Evolutionary conservation across 2,329 filamentous ascomycete genomes (phyloP).

Genomic region (Botryotinia narcissicola): DNA sequence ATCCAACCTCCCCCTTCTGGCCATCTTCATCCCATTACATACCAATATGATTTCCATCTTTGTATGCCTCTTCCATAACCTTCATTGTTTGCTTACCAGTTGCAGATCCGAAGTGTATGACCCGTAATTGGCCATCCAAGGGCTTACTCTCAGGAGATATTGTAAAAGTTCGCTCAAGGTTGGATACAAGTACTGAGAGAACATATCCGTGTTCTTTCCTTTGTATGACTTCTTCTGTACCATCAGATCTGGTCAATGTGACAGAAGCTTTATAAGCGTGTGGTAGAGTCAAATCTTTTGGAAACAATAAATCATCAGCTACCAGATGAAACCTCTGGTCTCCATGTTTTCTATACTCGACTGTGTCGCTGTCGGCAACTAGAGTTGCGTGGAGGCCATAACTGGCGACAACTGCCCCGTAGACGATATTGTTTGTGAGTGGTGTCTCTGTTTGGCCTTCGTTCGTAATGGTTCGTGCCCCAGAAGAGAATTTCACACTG

Average conservation of each 20-base stretch:
- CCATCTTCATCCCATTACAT: conserved; percentile 36
- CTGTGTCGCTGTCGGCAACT: conserved; percentile 87
- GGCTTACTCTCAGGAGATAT: conserved; percentile 74
- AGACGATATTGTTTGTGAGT: conserved; percentile 42
- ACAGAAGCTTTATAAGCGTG: conserved; percentile 58
- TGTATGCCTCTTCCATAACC: conserved; percentile 68
- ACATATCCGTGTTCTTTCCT: conserved; percentile 68
- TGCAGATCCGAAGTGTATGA: conserved; percentile 73
- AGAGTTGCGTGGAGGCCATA: conserved; percentile 88
- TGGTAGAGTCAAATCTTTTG: conserved; percentile 46
- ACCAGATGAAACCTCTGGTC: conserved; percentile 80
- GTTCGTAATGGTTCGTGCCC: conserved; percentile 45
- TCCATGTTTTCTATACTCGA: conserved; percentile 74
- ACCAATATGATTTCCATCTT: conserved; percentile 54
- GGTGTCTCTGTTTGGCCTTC: conserved; percentile 34
- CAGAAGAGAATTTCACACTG: conserved; percentile 57
- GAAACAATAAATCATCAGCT: conserved; percentile 69
- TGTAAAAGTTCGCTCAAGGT: conserved; percentile 76
- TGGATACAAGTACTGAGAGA: conserved; percentile 72
- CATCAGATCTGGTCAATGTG: conserved; percentile 36
- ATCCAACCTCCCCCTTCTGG: conserved; percentile 55
- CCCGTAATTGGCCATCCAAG: conserved; percentile 65
- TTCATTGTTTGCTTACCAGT: conserved; percentile 67
- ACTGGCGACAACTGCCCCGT: conserved; percentile 81
- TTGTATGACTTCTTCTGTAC: conserved; percentile 37